Conservation (phyloP, 75 land plant species). For the Selaginella tamariscina region DNA sequence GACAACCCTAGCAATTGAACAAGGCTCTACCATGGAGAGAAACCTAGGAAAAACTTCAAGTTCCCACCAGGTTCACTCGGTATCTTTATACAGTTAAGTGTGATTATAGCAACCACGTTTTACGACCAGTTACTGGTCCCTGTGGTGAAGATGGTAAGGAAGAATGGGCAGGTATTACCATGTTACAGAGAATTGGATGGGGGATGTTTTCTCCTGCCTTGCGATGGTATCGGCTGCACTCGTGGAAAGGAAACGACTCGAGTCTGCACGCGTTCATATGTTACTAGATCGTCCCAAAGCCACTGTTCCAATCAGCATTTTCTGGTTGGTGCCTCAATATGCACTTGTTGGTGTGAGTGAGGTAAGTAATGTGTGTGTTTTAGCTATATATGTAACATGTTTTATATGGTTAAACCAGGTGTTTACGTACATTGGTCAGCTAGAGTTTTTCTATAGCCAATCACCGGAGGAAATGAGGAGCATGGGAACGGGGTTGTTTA, state of each 20-base stretch:
- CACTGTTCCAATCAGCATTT: conserved; percentile 39
- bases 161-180: conserved; percentile 59
- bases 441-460: background rate
- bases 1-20: conserved; percentile 80
- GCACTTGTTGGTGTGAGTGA: conserved; percentile 59
- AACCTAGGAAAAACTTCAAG: conserved; percentile 38
- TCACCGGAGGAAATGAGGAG: background rate
- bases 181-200: conserved; percentile 49
- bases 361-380: too few relatives aligned
- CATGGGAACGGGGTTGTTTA: background rate
- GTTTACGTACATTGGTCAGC: background rate
- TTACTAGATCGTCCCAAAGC: conserved; percentile 28
- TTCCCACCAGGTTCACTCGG: conserved; percentile 72
- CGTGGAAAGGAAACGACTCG: conserved; percentile 45
- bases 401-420: too few relatives aligned
- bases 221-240: conserved; percentile 74
- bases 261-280: conserved; percentile 22
- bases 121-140: conserved; percentile 57
- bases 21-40: conserved; percentile 69
- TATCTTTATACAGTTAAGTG: conserved; percentile 55
- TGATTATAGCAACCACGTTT: conserved; percentile 51
- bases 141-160: conserved; percentile 19
- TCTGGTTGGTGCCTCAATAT: conserved; percentile 89
- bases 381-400: too few relatives aligned
- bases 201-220: conserved; percentile 50